Evolutionary conservation across 2,329 filamentous ascomycete genomes (phyloP).

Genomic region (Zymoseptoria passerinii): DNA sequence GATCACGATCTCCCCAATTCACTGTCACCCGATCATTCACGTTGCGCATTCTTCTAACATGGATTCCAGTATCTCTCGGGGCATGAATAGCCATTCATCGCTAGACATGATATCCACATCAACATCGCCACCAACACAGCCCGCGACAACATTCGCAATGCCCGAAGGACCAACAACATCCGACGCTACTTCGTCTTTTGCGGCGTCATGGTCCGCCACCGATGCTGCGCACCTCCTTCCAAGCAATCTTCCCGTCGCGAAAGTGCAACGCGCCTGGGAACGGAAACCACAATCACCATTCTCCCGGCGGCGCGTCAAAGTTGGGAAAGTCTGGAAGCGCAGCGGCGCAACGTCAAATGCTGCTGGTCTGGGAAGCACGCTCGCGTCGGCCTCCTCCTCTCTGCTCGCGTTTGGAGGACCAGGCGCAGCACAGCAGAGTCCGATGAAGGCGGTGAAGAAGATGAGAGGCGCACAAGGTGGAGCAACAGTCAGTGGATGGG

Average conservation of each 20-base stretch:
- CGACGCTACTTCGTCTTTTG: neutral
- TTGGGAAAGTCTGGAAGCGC: constrained; percentile 41
- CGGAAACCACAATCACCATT: constrained; percentile 37
- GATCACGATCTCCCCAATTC: neutral
- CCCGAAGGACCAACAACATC: neutral
- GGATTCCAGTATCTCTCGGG: neutral
- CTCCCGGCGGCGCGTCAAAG: constrained; percentile 27
- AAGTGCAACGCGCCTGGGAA: constrained; percentile 43
- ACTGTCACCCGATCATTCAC: neutral
- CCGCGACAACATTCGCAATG: neutral
- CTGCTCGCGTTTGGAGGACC: neutral
- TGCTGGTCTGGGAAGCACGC: neutral
- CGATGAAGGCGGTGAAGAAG: constrained; percentile 39
- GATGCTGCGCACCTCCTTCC: constrained; percentile 37
- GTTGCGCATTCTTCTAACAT: neutral
- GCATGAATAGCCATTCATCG: neutral
- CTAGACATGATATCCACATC: neutral
- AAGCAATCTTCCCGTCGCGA: constrained; percentile 33
- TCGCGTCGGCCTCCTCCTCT: neutral
- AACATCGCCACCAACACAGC: neutral
- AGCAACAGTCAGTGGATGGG: constrained; percentile 21
- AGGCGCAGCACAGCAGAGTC: constrained; percentile 20
- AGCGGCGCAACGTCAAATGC: constrained; percentile 2
- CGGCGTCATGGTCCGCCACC: constrained; percentile 32
- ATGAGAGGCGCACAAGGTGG: constrained; percentile 26